Evolutionary conservation across 768 basidiomycete species (phyloP), one percentile per base, ranked within the genome.

Genomic region (Hemileccinum impolitum): DNA sequence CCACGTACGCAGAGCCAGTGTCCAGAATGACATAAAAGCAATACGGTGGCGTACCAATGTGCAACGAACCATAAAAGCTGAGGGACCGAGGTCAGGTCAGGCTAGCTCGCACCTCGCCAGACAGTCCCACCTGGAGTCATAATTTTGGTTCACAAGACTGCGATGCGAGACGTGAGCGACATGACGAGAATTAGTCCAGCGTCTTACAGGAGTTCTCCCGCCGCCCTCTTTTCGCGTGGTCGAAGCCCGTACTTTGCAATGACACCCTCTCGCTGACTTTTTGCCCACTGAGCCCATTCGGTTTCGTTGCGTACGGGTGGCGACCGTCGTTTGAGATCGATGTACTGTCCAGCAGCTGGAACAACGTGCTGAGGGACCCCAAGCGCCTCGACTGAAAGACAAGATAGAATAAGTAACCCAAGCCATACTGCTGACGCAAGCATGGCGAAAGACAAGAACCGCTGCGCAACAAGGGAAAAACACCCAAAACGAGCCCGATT

Each of bases 91-190:
- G 12, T 37, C 6, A 31, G 34, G 26, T 56, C 12, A 62, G 39
- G 26, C 19, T 9, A 31, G n/a, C 13, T 13, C 25, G 4, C 14
- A 39, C n/a, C 6, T 37, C 26, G 23, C 5, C 9, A 3, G 23
- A 42, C 10, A 25, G 3, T 8, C 48, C 44, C 58, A 81, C 83
- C 77, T 82, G 6, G 83, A 78, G 59, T 90, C 87, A 11, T 70
- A 66, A 38, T 79, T 78, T 67, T 86, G 82, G 54, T 86, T 80
- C 32, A 78, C 74, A 6, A 87, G 63, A 23, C 85, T 87, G 57
- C 17, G 11, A 4, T 9, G 4, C 31, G 14, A 17, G 28, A 39
- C 7, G 17, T 61, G 32, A 64, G 39, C 38, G 2, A 32, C 34
- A 21, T 12, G 19, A 31, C 28, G 3, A 25, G 12, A 11, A 21